phyloP scores from a whole-genome alignment of 1,139 yeast species.

The Schwanniomyces etchellsii region DNA sequence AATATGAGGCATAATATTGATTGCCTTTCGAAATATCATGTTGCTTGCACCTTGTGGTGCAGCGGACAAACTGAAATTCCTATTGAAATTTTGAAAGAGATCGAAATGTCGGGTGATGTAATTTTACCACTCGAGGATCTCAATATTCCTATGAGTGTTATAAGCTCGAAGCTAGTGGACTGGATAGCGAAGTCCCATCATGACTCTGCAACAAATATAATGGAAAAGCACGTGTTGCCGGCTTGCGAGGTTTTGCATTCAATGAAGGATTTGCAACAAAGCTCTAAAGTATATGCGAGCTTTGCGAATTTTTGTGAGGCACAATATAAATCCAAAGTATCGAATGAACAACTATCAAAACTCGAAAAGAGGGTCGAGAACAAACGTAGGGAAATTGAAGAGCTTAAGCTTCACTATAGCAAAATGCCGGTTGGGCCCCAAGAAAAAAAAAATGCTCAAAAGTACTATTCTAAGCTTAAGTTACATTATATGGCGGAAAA shows the following conservation, averaged over 20 bases:
- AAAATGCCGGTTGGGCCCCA: constrained; percentile 30
- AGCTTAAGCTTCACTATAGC: constrained; percentile 40
- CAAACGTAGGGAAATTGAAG: constrained; percentile 41
- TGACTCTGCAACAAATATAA: constrained; percentile 55
- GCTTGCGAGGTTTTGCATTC: constrained; percentile 20
- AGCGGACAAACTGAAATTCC: constrained; percentile 52
- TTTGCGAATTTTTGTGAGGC: constrained; percentile 75
- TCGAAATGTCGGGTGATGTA: constrained; percentile 12
- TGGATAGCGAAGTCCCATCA: constrained; percentile 73
- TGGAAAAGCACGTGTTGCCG: constrained; percentile 50
- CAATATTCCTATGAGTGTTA: constrained; percentile 18
- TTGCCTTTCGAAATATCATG: constrained; percentile 36
- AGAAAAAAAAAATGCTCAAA: constrained; percentile 47
- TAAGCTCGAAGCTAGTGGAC: constrained; percentile 51
- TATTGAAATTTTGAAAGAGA: constrained; percentile 40
- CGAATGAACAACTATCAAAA: constrained; percentile 40
- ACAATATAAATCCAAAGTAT: constrained; percentile 46
- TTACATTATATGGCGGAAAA: constrained; percentile 46
- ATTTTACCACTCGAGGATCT: constrained; percentile 15
- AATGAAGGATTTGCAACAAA: constrained; percentile 13
- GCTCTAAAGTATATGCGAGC: constrained; percentile 46
- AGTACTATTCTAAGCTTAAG: constrained; percentile 44
- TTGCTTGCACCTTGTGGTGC: constrained; percentile 57
- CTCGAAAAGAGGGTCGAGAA: constrained; percentile 30
- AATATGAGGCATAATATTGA: constrained; percentile 9